Evolutionary conservation across 2,329 filamentous ascomycete species (phyloP).

Genomic region (Emmonsiellopsis sp.): DNA sequence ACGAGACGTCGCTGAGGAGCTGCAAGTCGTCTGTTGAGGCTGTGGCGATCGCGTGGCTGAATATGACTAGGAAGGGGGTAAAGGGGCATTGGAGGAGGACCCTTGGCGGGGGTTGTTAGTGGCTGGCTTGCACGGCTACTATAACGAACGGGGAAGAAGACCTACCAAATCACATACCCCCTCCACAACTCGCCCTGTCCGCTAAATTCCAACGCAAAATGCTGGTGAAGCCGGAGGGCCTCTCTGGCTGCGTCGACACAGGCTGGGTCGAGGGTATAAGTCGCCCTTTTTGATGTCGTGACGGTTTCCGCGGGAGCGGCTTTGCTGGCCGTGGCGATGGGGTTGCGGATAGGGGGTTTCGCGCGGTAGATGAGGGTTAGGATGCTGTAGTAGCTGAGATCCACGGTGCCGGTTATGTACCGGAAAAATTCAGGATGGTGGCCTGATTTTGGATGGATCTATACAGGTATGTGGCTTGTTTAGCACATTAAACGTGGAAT

Average conservation of each 20-base stretch:
- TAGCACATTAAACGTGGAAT: not conserved
- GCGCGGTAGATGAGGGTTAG: slow-evolving; percentile 32
- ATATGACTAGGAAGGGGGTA: slow-evolving; percentile 41
- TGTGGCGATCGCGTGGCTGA: slow-evolving; percentile 43
- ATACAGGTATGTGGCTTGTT: not conserved
- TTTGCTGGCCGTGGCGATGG: slow-evolving; percentile 6
- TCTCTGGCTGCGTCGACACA: slow-evolving; percentile 29
- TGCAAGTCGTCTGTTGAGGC: slow-evolving; percentile 43
- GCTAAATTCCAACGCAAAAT: slow-evolving; percentile 18
- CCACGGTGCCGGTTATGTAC: slow-evolving; percentile 21
- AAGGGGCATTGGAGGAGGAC: slow-evolving; percentile 36
- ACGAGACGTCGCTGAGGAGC: slow-evolving; percentile 47
- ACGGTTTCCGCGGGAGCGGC: too few species aligned
- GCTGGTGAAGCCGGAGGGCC: slow-evolving; percentile 25
- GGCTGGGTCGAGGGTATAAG: slow-evolving; percentile 24
- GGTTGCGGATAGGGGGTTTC: slow-evolving; percentile 21
- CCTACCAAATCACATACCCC: slow-evolving; percentile 30
- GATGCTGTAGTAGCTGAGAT: slow-evolving; percentile 27
- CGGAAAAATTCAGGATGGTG: slow-evolving; percentile 16
- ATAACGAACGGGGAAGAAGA: too few species aligned
- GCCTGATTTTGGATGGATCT: not conserved
- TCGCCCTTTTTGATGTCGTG: slow-evolving; percentile 2
- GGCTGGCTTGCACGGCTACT: not conserved
- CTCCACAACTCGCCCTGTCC: slow-evolving; percentile 20
- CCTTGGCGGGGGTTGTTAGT: slow-evolving; percentile 15